Percentiles rank a stretch among this genome's conserved stretches.
Conservation (phyloP, 1,284 basidiomycete species). For the Tremellales sp. region DNA sequence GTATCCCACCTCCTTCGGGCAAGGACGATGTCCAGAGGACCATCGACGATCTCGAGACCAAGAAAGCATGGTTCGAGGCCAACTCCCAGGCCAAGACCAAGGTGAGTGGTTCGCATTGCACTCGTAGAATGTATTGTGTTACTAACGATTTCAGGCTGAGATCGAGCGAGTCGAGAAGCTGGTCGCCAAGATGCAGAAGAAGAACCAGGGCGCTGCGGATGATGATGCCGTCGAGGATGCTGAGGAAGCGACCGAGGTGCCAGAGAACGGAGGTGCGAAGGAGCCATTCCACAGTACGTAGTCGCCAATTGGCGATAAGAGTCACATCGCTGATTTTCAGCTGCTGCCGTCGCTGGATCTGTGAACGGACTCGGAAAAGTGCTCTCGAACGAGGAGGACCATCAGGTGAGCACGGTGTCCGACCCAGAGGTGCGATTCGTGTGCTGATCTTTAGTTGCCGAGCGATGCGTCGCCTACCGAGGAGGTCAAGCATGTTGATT, state of each 20-base stretch:
- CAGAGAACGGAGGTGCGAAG: slow-evolving; percentile 24
- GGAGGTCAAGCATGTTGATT: slow-evolving; percentile 53
- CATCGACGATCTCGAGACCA: slow-evolving; percentile 85
- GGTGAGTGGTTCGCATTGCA: slow-evolving; percentile 24
- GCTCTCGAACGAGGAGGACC: slow-evolving; percentile 25
- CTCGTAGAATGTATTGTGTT: slow-evolving; percentile 49
- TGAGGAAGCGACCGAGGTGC: slow-evolving; percentile 17
- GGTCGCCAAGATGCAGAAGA: slow-evolving; percentile 53
- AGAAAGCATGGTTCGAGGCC: slow-evolving; percentile 87
- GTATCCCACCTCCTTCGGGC: slow-evolving; percentile 83
- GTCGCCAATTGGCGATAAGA: neutral
- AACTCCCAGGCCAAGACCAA: slow-evolving; percentile 55
- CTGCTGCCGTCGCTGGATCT: slow-evolving; percentile 26
- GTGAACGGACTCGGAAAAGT: slow-evolving; percentile 16
- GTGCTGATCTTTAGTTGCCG: slow-evolving; percentile 46
- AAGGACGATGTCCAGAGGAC: slow-evolving; percentile 74
- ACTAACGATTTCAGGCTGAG: slow-evolving; percentile 66
- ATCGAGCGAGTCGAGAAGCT: slow-evolving; percentile 63
- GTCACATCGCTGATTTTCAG: slow-evolving; percentile 5
- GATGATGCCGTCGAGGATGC: slow-evolving; percentile 17
- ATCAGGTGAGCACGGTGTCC: slow-evolving; percentile 6
- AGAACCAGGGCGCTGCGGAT: slow-evolving; percentile 32
- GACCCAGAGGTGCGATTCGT: neutral
- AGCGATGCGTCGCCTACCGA: slow-evolving; percentile 55
- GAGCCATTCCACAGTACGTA: slow-evolving; percentile 41